Percentiles rank a stretch among this genome's conserved stretches.
Evolutionary conservation across 2,329 filamentous ascomycete species (phyloP).

Genomic region (Curvularia verruculosa): DNA sequence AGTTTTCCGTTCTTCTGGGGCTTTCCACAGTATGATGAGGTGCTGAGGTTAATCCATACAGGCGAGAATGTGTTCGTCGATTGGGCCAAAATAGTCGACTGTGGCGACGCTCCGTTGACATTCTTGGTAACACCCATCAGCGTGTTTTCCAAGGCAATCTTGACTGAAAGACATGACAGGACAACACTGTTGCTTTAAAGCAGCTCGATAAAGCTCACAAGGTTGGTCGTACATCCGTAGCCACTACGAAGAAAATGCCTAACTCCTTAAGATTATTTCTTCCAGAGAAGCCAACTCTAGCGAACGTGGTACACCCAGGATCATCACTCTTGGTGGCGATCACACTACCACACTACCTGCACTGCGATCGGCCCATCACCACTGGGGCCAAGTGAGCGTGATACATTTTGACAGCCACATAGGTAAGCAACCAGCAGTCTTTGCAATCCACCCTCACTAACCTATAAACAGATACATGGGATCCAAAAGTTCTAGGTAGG

Average conservation of each 20-base stretch:
- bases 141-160: not conserved
- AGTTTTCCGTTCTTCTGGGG: not conserved
- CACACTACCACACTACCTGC: constrained; percentile 63
- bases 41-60: constrained; percentile 12
- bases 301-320: constrained; percentile 55
- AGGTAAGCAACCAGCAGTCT: constrained; percentile 33
- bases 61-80: constrained; percentile 53
- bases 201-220: constrained; percentile 61
- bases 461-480: constrained; percentile 58
- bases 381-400: constrained; percentile 62
- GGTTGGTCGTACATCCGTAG: constrained; percentile 37
- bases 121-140: constrained; percentile 48
- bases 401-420: constrained; percentile 65
- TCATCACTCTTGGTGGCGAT: constrained; percentile 62
- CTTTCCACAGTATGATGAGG: not conserved
- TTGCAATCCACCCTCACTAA: not conserved
- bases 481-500: constrained; percentile 59
- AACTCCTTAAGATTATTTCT: constrained; percentile 50
- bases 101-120: constrained; percentile 60
- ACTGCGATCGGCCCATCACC: constrained; percentile 55
- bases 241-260: not conserved
- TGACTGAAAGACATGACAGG: constrained; percentile 35
- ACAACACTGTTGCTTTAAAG: constrained; percentile 62
- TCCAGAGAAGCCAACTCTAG: constrained; percentile 54
- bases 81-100: constrained; percentile 62